Evolutionary conservation across 257 asterid genomes (phyloP), one percentile per base, ranked within the genome.

Genomic region (Euphrasia confusa): DNA sequence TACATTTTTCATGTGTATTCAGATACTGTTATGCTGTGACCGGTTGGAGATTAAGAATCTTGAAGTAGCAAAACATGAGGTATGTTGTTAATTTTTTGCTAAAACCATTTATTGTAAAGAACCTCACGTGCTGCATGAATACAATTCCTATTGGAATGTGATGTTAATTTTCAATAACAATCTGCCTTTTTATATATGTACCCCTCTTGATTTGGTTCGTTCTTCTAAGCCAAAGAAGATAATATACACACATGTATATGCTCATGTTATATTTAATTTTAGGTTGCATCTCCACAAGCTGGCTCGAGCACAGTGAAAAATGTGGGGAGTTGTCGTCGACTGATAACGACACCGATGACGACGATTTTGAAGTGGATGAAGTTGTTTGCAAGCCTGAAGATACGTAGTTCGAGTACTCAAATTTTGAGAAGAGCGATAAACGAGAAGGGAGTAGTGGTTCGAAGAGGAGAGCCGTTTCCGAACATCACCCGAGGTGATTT

Each of bases 21-120:
- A 88, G 95, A 76, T 86, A 69, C 40, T 92, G 71, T 77, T 92
- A 37, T 86, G 67, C 72, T 71, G 62, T 14, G 82, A 83, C 60
- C 67, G 75, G 58, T 66, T 91, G 77, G 87, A 77, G 77, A 61
- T 76, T 37, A 76, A 69, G 77, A 71, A 70, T 32, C 58, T 75
- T 32, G 81, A 80, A 65, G 80, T 68, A 67, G 61, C 65, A 68
- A 72, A 62, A 35, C 71, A 69, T 0, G 63, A 77, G 98, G 98
- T 85, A 74, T 85, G 73, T 44, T 26, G 6, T 12, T 53, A 53
- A 66, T 26, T 12, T 53, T 2, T 53, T 21, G 7, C 27, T 49
- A 13, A 11, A 44, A 2, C 6, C 4, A 44, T 13, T 44, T 44
- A 10, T 63, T 40, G 12, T 9, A 53, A 21, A 48, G 9, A 1